Percentiles rank a stretch among this genome's conserved stretches.
Conservation (phyloP, 2,329 filamentous ascomycete genomes). For the Ophiostoma quercus region DNA sequence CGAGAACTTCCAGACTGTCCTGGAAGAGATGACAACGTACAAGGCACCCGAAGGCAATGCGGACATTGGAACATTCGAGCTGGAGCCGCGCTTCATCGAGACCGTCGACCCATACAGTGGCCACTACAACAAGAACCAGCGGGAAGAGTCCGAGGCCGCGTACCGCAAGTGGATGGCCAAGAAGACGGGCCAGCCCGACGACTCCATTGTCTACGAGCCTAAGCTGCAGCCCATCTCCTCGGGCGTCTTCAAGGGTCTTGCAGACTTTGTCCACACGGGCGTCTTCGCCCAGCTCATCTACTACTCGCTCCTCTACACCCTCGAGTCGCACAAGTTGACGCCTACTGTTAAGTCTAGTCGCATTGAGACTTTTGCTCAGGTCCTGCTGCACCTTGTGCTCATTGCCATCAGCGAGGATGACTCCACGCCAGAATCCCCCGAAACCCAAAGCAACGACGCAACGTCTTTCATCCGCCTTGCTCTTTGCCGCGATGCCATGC, state of each 20-base stretch:
- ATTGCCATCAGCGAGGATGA: constrained; percentile 82
- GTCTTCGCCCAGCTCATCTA: constrained; percentile 89
- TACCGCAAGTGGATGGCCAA: constrained; percentile 85
- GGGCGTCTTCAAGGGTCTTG: constrained; percentile 70
- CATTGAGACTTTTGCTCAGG: constrained; percentile 85
- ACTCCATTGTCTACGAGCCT: constrained; percentile 89
- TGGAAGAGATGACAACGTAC: constrained; percentile 84
- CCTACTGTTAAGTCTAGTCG: constrained; percentile 74
- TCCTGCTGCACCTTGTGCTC: constrained; percentile 80
- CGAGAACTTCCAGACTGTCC: constrained; percentile 77
- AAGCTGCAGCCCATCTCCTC: constrained; percentile 68
- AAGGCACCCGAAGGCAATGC: constrained; percentile 85
- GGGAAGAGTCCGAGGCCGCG: constrained; percentile 87
- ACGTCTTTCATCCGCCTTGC: constrained; percentile 70
- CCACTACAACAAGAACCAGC: constrained; percentile 94
- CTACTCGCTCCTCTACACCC: constrained; percentile 76
- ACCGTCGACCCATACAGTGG: constrained; percentile 93
- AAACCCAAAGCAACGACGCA: constrained; percentile 26
- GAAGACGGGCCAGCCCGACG: constrained; percentile 71
- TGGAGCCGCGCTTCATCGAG: constrained; percentile 79
- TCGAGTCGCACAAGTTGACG: constrained; percentile 62
- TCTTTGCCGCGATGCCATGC: constrained; percentile 55
- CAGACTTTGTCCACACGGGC: constrained; percentile 74
- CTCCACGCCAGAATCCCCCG: constrained; percentile 31
- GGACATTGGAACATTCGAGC: constrained; percentile 89